phyloP scores from a whole-genome alignment of 768 basidiomycete species.

The Filobasidium wieringae region DNA sequence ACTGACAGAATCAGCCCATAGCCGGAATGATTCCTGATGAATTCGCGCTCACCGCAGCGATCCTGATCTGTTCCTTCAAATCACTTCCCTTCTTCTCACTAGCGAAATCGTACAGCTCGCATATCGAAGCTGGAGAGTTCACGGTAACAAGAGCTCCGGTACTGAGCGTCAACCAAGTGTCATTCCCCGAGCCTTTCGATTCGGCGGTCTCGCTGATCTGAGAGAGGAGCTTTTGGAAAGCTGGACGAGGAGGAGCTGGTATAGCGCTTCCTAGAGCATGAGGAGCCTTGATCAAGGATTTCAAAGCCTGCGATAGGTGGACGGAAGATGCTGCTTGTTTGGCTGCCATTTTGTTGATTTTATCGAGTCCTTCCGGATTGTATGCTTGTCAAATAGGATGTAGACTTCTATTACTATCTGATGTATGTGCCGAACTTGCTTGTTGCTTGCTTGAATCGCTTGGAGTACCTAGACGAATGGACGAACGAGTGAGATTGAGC shows the following conservation, averaged over 20 bases:
- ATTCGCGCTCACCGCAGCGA: conserved; percentile 46
- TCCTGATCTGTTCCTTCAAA: conserved; percentile 52
- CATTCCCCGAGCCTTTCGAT: conserved; percentile 12
- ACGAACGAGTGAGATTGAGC: no score
- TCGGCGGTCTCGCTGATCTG: conserved; percentile 17
- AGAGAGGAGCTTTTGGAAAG: conserved; percentile 41
- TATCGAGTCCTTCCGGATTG: no score
- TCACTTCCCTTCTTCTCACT: conserved; percentile 41
- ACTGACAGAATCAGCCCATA: conserved; percentile 2
- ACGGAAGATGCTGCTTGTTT: conserved; percentile 9
- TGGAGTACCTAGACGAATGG: no score
- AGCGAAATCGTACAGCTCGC: conserved; percentile 68
- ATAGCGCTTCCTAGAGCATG: conserved; percentile 47
- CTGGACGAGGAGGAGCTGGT: conserved; percentile 54
- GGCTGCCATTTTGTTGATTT: background rate
- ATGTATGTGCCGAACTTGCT: no score
- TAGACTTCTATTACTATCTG: no score
- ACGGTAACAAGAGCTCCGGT: conserved; percentile 72
- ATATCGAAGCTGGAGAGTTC: conserved; percentile 67
- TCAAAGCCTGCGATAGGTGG: conserved; percentile 53
- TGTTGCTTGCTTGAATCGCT: no score
- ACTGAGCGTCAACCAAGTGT: conserved; percentile 42
- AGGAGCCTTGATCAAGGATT: conserved; percentile 39
- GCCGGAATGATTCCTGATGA: background rate
- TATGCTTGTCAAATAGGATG: no score